These are phyloP conservation scores for Venturia aucupariae DNA, from an alignment of 2,329 filamentous ascomycete genomes.

Conservation along the genomic window DNA sequence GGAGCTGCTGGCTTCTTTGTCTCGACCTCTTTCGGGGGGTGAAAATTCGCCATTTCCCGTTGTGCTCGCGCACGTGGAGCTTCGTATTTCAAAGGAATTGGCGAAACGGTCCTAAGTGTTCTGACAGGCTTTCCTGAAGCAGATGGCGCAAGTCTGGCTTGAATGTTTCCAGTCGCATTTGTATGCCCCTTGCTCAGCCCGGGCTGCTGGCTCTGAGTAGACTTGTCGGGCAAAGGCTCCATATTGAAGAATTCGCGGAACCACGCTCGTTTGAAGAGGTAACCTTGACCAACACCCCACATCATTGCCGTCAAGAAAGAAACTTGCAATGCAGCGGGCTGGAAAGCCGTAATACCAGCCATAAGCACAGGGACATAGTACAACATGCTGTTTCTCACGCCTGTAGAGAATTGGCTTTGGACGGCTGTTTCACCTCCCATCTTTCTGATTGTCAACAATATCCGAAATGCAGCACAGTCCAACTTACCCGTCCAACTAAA, in stretches of 20 bases:
- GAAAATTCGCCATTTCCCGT: neutral
- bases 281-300: constrained; percentile 31
- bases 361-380: constrained; percentile 45
- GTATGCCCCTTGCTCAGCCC: neutral
- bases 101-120: neutral
- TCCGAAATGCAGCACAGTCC: neutral
- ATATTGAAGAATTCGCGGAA: constrained; percentile 32
- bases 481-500: constrained; percentile 48
- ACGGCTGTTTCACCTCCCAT: constrained; percentile 43
- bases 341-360: constrained; percentile 44
- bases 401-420: constrained; percentile 23
- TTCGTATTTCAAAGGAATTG: neutral
- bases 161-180: neutral
- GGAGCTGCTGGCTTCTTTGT: neutral
- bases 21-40: neutral
- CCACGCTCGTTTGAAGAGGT: constrained; percentile 27
- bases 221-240: constrained; percentile 20
- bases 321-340: constrained; percentile 50
- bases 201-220: constrained; percentile 17
- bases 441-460: constrained; percentile 21
- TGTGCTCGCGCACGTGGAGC: neutral
- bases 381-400: constrained; percentile 23
- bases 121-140: neutral
- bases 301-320: constrained; percentile 47
- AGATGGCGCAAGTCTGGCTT: neutral